Percentiles rank a stretch among this genome's conserved stretches.
These are phyloP conservation scores for Aureobasidium sp. DNA, from an alignment of 2,329 filamentous ascomycete genomes.

Conservation along the genomic window DNA sequence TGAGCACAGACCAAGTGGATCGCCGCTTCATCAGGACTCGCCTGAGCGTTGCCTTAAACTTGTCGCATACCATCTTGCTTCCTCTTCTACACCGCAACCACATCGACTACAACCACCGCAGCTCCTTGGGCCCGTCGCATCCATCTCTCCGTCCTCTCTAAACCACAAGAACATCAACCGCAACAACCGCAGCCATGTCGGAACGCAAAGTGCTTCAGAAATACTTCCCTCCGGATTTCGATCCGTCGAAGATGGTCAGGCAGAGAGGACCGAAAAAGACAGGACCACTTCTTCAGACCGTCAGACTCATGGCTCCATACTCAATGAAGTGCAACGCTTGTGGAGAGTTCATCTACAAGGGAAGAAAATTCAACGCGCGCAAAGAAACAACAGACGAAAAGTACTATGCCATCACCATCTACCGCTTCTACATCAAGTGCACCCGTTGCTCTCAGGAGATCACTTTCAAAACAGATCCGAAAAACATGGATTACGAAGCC, in stretches of 20 bases:
- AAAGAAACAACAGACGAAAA: slow-evolving; percentile 90
- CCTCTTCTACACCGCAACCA: background rate
- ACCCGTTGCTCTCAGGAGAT: slow-evolving; percentile 82
- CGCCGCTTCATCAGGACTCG: background rate
- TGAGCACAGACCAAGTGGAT: background rate
- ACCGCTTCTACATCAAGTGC: slow-evolving; percentile 76
- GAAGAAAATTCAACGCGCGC: slow-evolving; percentile 70
- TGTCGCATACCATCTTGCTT: background rate
- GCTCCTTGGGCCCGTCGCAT: background rate
- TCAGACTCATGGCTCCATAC: slow-evolving; percentile 86
- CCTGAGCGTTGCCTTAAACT: background rate
- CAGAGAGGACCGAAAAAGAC: slow-evolving; percentile 63
- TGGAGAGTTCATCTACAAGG: slow-evolving; percentile 78
- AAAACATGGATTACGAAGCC: slow-evolving; percentile 83
- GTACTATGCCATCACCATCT: slow-evolving; percentile 83
- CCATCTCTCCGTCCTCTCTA: background rate
- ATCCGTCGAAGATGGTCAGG: slow-evolving; percentile 67
- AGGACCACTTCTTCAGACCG: slow-evolving; percentile 71
- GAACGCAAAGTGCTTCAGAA: slow-evolving; percentile 73
- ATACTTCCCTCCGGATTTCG: slow-evolving; percentile 73
- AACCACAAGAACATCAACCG: background rate
- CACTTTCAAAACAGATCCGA: slow-evolving; percentile 89
- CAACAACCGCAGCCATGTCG: slow-evolving; percentile 54
- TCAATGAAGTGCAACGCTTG: slow-evolving; percentile 65
- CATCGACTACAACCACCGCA: background rate